These are phyloP conservation scores for Leptodermis oblonga DNA, from an alignment of 257 asterid species.

Conservation along the genomic window DNA sequence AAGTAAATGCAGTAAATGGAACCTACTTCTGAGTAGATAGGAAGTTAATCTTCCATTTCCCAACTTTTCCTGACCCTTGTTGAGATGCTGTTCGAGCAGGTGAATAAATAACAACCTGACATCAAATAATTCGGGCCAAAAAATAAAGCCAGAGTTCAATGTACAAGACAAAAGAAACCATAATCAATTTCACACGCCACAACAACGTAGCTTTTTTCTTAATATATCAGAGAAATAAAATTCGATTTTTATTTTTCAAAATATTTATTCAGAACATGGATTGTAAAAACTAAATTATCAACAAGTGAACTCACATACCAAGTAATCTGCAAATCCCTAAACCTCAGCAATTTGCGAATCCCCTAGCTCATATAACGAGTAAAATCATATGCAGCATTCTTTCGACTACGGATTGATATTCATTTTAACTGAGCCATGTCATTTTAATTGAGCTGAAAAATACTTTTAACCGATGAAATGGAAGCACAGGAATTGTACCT, in stretches of 20 bases:
- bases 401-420: not conserved
- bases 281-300: not conserved
- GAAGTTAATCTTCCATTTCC: constrained; percentile 93
- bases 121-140: not conserved
- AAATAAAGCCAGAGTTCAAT: not conserved
- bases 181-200: not conserved
- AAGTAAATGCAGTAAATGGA: constrained; percentile 10
- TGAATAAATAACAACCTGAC: constrained; percentile 74
- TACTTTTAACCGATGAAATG: not conserved
- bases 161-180: not conserved
- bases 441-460: not conserved
- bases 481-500: constrained; percentile 30
- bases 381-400: not conserved
- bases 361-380: not conserved
- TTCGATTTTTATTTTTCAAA: too few relatives aligned
- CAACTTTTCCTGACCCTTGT: constrained; percentile 98
- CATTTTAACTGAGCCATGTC: too few relatives aligned
- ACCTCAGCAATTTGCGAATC: too few relatives aligned
- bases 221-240: not conserved
- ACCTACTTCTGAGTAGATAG: constrained; percentile 87
- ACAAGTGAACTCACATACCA: not conserved
- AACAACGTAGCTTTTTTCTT: not conserved
- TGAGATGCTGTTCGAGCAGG: constrained; percentile 97
- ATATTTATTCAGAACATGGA: not conserved
- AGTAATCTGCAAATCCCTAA: not conserved